A percentile compares a stretch with the other conserved stretches of the same genome.
Conservation (phyloP, 1,139 yeast species). For the Groenewaldozyma auringiensis region DNA sequence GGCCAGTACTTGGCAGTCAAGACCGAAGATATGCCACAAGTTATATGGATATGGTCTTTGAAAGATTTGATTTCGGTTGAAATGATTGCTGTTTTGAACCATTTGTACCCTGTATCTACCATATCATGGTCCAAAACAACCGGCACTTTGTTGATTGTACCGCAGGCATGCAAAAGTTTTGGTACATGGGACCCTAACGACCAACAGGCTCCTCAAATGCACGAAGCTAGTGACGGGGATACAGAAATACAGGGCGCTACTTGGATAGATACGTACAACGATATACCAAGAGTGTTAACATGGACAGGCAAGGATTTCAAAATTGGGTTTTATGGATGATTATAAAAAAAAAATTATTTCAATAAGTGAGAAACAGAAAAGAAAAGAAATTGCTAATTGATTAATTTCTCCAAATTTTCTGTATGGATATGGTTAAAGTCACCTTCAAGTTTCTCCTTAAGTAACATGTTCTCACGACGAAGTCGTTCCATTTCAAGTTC, state of each 20-base stretch:
- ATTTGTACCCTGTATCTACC: slow-evolving; percentile 13
- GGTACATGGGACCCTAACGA: slow-evolving; percentile 16
- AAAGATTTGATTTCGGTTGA: slow-evolving; percentile 5
- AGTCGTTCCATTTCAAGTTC: slow-evolving; percentile 61
- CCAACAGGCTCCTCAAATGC: slow-evolving; percentile 7
- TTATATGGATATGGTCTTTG: slow-evolving; percentile 21
- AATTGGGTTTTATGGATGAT: not conserved
- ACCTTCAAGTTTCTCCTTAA: slow-evolving; percentile 13
- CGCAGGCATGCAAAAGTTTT: slow-evolving; percentile 12
- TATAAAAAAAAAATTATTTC: not conserved
- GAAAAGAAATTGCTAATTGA: not conserved
- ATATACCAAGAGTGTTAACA: not conserved
- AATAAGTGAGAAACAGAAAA: not conserved
- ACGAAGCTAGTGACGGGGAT: slow-evolving; percentile 5
- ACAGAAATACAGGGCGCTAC: not conserved
- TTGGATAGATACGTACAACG: slow-evolving; percentile 1
- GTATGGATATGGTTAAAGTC: slow-evolving; percentile 2
- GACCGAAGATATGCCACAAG: slow-evolving; percentile 16
- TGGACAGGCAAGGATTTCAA: slow-evolving; percentile 2
- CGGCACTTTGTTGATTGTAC: slow-evolving; percentile 13
- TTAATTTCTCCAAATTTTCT: not conserved
- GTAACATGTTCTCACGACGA: slow-evolving; percentile 38
- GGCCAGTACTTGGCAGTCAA: slow-evolving; percentile 15
- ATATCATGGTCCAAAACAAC: slow-evolving; percentile 13
- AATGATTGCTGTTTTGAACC: slow-evolving; percentile 15